Evolutionary conservation across 257 asterid species (phyloP).

Genomic region (Pogostemon cablin): DNA sequence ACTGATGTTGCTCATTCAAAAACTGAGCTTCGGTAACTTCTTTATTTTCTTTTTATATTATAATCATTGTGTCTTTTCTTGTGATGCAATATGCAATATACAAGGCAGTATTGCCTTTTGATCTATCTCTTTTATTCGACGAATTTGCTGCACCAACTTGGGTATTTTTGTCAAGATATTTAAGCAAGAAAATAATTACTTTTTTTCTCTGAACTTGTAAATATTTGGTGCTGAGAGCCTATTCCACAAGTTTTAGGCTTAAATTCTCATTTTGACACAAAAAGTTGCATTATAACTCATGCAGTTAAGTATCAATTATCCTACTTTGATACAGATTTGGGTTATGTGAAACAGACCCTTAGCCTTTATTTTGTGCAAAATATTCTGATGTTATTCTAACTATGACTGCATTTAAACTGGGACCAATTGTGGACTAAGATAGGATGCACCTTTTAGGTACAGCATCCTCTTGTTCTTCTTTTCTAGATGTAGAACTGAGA

Average conservation of each 20-base stretch:
- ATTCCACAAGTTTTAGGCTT: neutral
- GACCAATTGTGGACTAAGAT: neutral
- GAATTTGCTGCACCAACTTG: neutral
- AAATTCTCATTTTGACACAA: neutral
- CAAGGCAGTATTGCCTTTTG: constrained; percentile 4
- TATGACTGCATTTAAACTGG: neutral
- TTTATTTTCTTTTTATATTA: constrained; percentile 25
- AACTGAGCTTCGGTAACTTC: constrained; percentile 84
- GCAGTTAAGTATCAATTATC: neutral
- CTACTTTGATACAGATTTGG: neutral
- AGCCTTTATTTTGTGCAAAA: neutral
- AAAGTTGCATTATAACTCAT: neutral
- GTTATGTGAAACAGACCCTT: constrained; percentile 15
- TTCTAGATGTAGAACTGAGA: neutral
- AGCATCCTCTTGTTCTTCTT: constrained; percentile 11
- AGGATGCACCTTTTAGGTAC: constrained; percentile 25
- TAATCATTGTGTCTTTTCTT: constrained; percentile 14
- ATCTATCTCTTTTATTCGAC: neutral
- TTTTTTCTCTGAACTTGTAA: neutral
- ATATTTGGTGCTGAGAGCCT: neutral
- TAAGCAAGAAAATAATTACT: constrained; percentile 9
- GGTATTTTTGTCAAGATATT: neutral
- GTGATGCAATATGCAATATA: constrained; percentile 15
- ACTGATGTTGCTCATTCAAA: constrained; percentile 97
- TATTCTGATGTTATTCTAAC: neutral